phyloP scores from a whole-genome alignment of 2,329 filamentous ascomycete species.

The Fusarium keratoplasticum region DNA sequence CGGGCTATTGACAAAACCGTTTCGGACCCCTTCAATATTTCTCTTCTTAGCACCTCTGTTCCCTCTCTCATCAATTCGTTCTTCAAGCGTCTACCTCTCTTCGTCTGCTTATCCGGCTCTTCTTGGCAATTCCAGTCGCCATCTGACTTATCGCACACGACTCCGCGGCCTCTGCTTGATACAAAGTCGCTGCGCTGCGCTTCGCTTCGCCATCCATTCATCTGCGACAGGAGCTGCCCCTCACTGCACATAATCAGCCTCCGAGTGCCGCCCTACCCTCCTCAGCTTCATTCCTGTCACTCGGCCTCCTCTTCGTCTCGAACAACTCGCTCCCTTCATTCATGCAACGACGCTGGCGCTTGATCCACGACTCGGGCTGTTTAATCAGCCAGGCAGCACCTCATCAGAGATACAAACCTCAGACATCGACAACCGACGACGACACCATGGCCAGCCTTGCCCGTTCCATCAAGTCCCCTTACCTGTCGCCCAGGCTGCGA shows the following conservation, averaged over 20 bases:
- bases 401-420: conserved; percentile 21
- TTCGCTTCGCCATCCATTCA: conserved; percentile 21
- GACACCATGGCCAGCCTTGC: conserved; percentile 60
- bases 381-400: conserved; percentile 28
- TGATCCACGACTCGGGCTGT: conserved; percentile 36
- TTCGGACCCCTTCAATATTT: conserved; percentile 31
- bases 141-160: background rate
- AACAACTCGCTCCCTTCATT: conserved; percentile 7
- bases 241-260: conserved; percentile 21
- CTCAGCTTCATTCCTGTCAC: conserved; percentile 18
- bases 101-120: conserved; percentile 14
- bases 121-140: conserved; percentile 27
- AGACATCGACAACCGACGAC: conserved; percentile 24
- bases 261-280: conserved; percentile 11
- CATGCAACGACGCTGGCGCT: conserved; percentile 38
- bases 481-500: conserved; percentile 57
- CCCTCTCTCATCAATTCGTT: conserved; percentile 3
- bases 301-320: background rate
- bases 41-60: conserved; percentile 19
- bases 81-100: conserved; percentile 5
- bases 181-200: conserved; percentile 10
- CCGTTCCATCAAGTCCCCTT: conserved; percentile 62
- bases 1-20: conserved; percentile 36
- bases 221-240: conserved; percentile 21
- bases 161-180: conserved; percentile 20